Evolutionary conservation across 1,139 yeast genomes (phyloP).

Genomic region (Kodamaea anthophila): DNA sequence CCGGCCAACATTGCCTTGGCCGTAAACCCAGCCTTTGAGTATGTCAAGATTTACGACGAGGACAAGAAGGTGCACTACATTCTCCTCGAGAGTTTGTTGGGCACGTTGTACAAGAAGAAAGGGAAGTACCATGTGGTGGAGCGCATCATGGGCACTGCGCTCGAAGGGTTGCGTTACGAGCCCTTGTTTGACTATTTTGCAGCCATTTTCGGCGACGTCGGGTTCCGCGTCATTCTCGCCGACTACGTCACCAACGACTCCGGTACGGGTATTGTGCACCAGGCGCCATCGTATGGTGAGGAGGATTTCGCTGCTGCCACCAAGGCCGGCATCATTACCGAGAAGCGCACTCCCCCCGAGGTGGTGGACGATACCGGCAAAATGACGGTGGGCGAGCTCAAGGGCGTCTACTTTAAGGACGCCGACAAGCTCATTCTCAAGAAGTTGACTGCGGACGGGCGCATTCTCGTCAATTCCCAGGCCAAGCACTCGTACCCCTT

Average conservation of each 20-base stretch:
- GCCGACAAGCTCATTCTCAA: conserved; percentile 92
- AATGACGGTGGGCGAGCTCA: conserved; percentile 75
- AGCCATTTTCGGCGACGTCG: conserved; percentile 68
- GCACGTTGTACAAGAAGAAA: conserved; percentile 88
- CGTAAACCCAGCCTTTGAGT: conserved; percentile 86
- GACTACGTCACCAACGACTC: conserved; percentile 87
- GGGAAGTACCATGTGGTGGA: conserved; percentile 84
- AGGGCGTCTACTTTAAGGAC: conserved; percentile 87
- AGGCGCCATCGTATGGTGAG: conserved; percentile 99
- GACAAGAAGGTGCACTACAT: conserved; percentile 75
- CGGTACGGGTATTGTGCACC: conserved; percentile 99
- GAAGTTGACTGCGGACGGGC: conserved; percentile 69
- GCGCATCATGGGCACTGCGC: conserved; percentile 68
- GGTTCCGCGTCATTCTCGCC: conserved; percentile 74
- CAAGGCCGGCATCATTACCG: conserved; percentile 66
- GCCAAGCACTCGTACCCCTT: conserved; percentile 95
- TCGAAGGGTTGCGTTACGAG: conserved; percentile 70
- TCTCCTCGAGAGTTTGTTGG: conserved; percentile 72
- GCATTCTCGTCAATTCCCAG: conserved; percentile 71
- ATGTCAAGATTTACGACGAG: conserved; percentile 87
- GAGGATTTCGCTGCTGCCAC: conserved; percentile 87
- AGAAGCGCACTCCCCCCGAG: conserved; percentile 72
- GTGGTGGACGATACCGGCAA: conserved; percentile 91
- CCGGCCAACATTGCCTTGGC: conserved; percentile 92
- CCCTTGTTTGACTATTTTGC: conserved; percentile 82